Base-by-base conservation (phyloP, 768 basidiomycete genomes). In the Mycena vulgaris region DNA sequence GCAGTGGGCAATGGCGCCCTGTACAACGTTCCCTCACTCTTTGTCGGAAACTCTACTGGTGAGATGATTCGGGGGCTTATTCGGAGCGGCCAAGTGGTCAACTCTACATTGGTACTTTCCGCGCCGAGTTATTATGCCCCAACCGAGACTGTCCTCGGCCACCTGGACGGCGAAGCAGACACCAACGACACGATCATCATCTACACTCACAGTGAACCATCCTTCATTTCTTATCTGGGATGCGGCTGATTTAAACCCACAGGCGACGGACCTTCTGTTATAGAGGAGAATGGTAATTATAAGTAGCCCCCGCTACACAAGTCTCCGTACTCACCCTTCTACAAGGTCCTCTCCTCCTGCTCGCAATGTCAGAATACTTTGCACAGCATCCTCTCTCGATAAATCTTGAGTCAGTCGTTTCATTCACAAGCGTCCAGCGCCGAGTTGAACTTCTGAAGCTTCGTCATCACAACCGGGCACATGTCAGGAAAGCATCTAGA, bases 391-490 rank as follows among this genome's bases (percentile, higher is more conserved):
- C 23, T 2, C 75, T 68, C 42, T 70, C 68, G 28, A 77, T 80
- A 53, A 80, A 76, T 57, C 59, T 80, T 0, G 79, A 80, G 79
- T 80, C 39, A 21, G 75, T 75, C n/a, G 19, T 28, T 39, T 30
- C 28, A 4, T 9, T 3, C 23, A 19, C 19, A 17, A 25, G 3
- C 11, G 13, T 25, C 27, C 10, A 30, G 10, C 23, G 16, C 28
- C 10, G 13, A 6, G 23, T 57, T 55, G 35, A 47, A 45, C 39
- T 28, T 47, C n/a, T 23, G 49, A 27, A 72, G 79, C 48, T 76
- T 80, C 59, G 79, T 80, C 3, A 74, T 80, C 31, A 80, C 79
- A 11, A 80, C 79, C 58, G 79, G 79, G 30, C 79, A 80, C 47
- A 75, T 80, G 71, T 78, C 77, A 7, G 79, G 79, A 2, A 74